These are phyloP conservation scores for Dothistroma septosporum DNA, from an alignment of 2,329 filamentous ascomycete genomes.

Conservation along the genomic window DNA sequence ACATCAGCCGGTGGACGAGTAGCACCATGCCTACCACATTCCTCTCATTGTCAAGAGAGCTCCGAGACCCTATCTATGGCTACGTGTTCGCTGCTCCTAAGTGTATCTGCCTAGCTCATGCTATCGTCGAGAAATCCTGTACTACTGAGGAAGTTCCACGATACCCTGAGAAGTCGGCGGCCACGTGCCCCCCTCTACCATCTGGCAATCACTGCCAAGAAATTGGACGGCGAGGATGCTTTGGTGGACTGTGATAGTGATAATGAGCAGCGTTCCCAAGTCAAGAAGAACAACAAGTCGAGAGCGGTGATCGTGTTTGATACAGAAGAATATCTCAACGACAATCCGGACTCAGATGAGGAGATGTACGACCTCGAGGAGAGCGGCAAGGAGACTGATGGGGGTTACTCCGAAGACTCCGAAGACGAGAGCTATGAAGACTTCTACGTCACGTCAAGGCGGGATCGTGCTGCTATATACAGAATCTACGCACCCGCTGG, in stretches of 20 bases:
- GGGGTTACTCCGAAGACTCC: neutral
- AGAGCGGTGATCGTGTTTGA: neutral
- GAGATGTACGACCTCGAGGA: neutral
- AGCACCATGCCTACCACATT: neutral
- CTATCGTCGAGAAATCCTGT: neutral
- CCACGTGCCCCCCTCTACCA: neutral
- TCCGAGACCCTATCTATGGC: neutral
- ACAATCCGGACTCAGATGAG: neutral
- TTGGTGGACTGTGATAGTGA: neutral
- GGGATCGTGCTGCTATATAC: neutral
- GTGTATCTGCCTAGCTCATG: neutral
- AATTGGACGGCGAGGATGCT: neutral
- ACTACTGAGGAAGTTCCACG: neutral
- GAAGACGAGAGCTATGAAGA: neutral
- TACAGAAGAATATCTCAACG: neutral
- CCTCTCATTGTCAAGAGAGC: neutral
- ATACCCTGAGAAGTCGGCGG: neutral
- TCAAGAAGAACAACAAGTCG: neutral
- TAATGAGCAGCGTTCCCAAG: neutral
- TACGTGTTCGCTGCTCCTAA: neutral
- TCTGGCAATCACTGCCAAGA: neutral
- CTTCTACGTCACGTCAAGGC: neutral
- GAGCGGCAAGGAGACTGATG: neutral
- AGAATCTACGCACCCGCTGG: neutral
- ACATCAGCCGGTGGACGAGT: neutral